Base-by-base conservation (phyloP, 768 basidiomycete genomes). In the Strobilomyces confusus region DNA sequence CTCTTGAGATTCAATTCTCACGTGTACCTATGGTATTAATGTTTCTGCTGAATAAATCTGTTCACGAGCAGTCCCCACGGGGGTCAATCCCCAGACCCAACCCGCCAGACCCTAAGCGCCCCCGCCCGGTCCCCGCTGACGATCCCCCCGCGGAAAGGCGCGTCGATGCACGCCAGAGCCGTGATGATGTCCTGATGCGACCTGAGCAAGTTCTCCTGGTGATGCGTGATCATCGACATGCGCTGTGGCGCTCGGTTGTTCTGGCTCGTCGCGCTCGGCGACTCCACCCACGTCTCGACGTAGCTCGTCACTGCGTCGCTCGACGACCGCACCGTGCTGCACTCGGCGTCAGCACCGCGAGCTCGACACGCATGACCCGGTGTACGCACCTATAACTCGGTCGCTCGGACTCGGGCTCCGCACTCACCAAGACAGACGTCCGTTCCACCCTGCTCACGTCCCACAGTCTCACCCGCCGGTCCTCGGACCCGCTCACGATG, bases 121-220 rank as follows among this genome's bases (percentile, higher is more conserved):
- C 97, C 97, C 20, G 86, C 79, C 44, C 92, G 78, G 67, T 98
- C 95, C 2, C 89, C 95, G 57, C 88, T 93, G n/a, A 98, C 81
- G 43, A 97, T 80, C 1, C 92, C 90, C 23, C 92, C 93, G 50
- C 90, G 80, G 72, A 98, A 98, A 1, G 95, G 93, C 1, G 94
- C 87, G 58, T 97, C 92, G 49, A 99, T 84, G 58, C 87, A 89
- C 1, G 83, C 84, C 33, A 99, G 70, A 2, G 89, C 84, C 6
- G 89, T 92, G 19, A 98, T 82, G 2, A 92, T 83, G 64, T 98
- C 95, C 60, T 93, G 92, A 65, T 98, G 97, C 7, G 87, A 80
- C 65, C 84, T 86, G 30, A 98, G 74, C 20, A 97, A 74, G 49
- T 86, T 87, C 64, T 94, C 86, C 63, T 95, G 92, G 64, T 84